A percentile compares a stretch with the other conserved stretches of the same genome.
Conservation (phyloP, 2,329 filamentous ascomycete genomes). For the Geosmithia flava region DNA sequence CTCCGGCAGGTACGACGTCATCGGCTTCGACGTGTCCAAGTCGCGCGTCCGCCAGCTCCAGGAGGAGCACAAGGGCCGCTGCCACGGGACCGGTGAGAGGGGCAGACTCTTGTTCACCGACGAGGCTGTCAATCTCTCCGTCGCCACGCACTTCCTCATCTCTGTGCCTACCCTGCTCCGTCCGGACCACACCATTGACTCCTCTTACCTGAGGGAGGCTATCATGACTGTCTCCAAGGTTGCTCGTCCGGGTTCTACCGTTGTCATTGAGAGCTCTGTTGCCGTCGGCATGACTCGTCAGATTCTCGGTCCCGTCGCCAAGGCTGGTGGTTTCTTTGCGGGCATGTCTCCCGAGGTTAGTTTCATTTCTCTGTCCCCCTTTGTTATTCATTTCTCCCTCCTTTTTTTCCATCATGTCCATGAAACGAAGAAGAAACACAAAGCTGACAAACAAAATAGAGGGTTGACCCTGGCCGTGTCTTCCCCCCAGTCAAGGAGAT, state of each 20-base stretch:
- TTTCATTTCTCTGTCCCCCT: neutral
- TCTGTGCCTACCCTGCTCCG: constrained; percentile 38
- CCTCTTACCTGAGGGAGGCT: constrained; percentile 30
- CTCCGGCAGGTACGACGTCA: constrained; percentile 22
- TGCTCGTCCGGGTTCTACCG: constrained; percentile 28
- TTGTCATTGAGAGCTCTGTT: constrained; percentile 41
- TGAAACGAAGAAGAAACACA: too few relatives aligned
- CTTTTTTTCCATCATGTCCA: too few relatives aligned
- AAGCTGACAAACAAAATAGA: neutral
- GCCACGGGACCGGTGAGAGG: constrained; percentile 13
- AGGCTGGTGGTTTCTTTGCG: constrained; percentile 25
- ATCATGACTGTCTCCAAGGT: constrained; percentile 25
- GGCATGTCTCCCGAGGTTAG: constrained; percentile 35
- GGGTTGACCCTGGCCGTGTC: constrained; percentile 35
- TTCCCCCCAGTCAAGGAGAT: constrained; percentile 27
- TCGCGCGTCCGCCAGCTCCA: constrained; percentile 21
- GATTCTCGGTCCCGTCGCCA: constrained; percentile 31
- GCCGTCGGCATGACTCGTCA: constrained; percentile 40
- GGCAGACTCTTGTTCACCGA: too few relatives aligned
- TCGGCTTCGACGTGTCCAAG: constrained; percentile 36
- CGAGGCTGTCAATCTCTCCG: constrained; percentile 20
- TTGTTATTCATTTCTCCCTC: neutral
- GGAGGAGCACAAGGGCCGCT: constrained; percentile 12
- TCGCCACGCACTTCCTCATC: constrained; percentile 39
- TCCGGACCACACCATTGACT: constrained; percentile 32